A percentile compares a stretch with the other conserved stretches of the same genome.
Evolutionary conservation across 257 asterid species (phyloP).

Genomic region (Henckelia pumila): DNA sequence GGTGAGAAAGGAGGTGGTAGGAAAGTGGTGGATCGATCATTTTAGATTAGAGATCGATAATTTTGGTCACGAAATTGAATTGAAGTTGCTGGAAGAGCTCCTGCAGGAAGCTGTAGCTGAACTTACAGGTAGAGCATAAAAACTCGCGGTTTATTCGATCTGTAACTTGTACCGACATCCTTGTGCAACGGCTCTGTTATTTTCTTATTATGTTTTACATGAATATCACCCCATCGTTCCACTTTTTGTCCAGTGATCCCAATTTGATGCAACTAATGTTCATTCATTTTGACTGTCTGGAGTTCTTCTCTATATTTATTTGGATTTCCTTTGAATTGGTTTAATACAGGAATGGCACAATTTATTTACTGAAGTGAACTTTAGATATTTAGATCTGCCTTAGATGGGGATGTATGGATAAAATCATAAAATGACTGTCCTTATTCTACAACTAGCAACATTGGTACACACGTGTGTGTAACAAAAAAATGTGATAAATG

Average conservation of each 20-base stretch:
- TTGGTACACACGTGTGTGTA: too few relatives aligned
- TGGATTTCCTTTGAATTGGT: too few relatives aligned
- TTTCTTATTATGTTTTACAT: constrained; percentile 31
- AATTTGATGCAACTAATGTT: constrained; percentile 14
- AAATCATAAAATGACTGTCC: too few relatives aligned
- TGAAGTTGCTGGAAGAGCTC: constrained; percentile 66
- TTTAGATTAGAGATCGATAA: constrained; percentile 51
- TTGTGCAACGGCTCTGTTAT: constrained; percentile 18
- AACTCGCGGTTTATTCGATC: constrained; percentile 26
- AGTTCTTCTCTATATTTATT: too few relatives aligned
- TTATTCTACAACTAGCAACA: too few relatives aligned
- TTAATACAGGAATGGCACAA: too few relatives aligned
- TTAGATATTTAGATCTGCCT: too few relatives aligned
- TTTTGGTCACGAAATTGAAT: constrained; percentile 64
- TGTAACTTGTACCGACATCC: constrained; percentile 14
- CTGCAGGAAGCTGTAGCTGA: constrained; percentile 61
- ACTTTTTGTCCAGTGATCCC: constrained; percentile 25
- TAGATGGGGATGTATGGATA: too few relatives aligned
- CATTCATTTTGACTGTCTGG: too few relatives aligned
- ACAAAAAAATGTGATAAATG: too few relatives aligned
- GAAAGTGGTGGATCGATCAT: constrained; percentile 61
- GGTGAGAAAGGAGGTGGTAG: constrained; percentile 67
- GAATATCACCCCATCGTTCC: constrained; percentile 31
- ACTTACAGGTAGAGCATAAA: constrained; percentile 45
- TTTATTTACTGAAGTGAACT: too few relatives aligned